These are phyloP conservation scores for Saccharomycopsis selenospora DNA, from an alignment of 805 yeast genomes.

Conservation along the genomic window DNA sequence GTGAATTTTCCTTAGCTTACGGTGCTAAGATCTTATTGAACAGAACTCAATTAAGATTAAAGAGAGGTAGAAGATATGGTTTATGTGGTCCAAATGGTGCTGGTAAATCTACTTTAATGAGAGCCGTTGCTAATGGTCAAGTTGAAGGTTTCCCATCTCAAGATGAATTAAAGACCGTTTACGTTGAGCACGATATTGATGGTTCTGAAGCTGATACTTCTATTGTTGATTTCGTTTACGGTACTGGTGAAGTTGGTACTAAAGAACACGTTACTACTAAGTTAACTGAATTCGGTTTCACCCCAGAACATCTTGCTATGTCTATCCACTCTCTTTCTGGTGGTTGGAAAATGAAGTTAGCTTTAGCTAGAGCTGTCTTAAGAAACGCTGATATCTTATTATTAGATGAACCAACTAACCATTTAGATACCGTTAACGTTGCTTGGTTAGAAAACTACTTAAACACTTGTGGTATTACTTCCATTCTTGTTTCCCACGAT, in stretches of 20 bases:
- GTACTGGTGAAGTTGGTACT: slow-evolving; percentile 72
- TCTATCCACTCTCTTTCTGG: slow-evolving; percentile 97
- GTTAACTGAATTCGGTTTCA: slow-evolving; percentile 85
- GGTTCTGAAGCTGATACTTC: slow-evolving; percentile 96
- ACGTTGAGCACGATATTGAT: slow-evolving; percentile 99
- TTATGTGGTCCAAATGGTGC: slow-evolving; percentile 99
- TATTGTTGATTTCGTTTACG: slow-evolving; percentile 85
- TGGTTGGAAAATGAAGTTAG: slow-evolving; percentile 99
- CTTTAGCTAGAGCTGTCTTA: slow-evolving; percentile 98
- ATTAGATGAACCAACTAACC: slow-evolving; percentile 99
- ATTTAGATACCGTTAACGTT: slow-evolving; percentile 98
- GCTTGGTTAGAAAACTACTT: slow-evolving; percentile 99
- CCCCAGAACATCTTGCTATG: slow-evolving; percentile 87
- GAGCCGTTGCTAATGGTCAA: slow-evolving; percentile 96
- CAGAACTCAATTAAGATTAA: slow-evolving; percentile 98
- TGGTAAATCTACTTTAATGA: slow-evolving; percentile 98
- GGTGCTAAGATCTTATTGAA: slow-evolving; percentile 99
- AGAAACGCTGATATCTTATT: slow-evolving; percentile 96
- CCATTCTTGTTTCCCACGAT: slow-evolving; percentile 98
- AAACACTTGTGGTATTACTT: slow-evolving; percentile 96
- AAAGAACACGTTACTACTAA: slow-evolving; percentile 64
- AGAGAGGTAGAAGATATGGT: slow-evolving; percentile 99
- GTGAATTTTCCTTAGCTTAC: slow-evolving; percentile 99
- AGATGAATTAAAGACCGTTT: slow-evolving; percentile 98
- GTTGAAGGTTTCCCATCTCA: slow-evolving; percentile 99